Base-by-base conservation (phyloP, 768 basidiomycete genomes). In the Auriscalpium vulgare region DNA sequence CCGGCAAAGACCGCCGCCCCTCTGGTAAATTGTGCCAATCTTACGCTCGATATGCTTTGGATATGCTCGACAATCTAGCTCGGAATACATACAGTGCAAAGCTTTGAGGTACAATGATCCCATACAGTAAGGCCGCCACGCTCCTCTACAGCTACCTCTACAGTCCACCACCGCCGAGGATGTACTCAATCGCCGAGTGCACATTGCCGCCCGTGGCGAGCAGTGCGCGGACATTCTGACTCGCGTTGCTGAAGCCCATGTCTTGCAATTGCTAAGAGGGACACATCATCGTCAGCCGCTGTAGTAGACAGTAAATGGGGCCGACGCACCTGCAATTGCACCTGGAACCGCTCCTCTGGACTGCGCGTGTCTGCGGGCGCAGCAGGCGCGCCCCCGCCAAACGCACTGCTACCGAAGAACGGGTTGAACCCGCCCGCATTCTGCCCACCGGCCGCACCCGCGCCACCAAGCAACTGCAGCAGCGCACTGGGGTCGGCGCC, bases 201-300 rank as follows among this genome's bases (percentile, higher is more conserved):
- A 97, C 91, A 63, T 93, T 94, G 10, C 95, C 94, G n/a, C 83
- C 92, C 0, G 93, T 94, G 50, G 91, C 92, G 9, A 92, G 78
- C 45, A 98, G 74, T 5, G 95, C 94, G 4, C 94, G 79, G 8
- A 98, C 78, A 68, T 97, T 98, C 77, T 93, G 90, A 44, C 80
- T 69, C 8, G 92, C 92, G 55, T 95, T 93, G 51, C 78, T 82
- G 70, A 98, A 91, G 1, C 92, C 95, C 95, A 98, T 97, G 57
- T 88, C 90, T 67, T 91, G 87, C 65, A 98, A 69, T 85, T 95
- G 92, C 88, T 92, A 61, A 5, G 35, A n/a, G 17, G n/a, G 23
- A 47, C 35, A 47, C 17, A 34, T 4, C 23, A 51, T 34, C 34
- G 49, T 29, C 16, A 8, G 23, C 14, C 14, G 13, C 0, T n/a